Conservation (phyloP, 2,329 filamentous ascomycete genomes). For the Ophiocordyceps camponoti-saundersi region DNA sequence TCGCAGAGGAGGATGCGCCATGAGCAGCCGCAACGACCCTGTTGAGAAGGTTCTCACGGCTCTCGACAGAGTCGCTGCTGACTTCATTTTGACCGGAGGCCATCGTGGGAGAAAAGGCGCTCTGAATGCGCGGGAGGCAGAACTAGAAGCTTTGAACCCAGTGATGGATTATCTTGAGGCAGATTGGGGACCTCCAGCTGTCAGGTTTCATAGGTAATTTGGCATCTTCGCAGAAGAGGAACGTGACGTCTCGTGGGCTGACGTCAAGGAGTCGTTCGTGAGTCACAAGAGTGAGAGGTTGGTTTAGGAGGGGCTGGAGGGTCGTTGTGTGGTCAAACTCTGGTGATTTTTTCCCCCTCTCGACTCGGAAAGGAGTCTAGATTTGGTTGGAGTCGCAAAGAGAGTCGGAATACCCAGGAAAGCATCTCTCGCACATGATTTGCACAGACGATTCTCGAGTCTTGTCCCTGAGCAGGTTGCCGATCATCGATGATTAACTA, state of each 20-base stretch:
- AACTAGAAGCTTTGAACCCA: neutral
- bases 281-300: neutral
- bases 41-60: slow-evolving; percentile 10
- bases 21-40: slow-evolving; percentile 15
- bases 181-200: neutral
- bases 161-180: neutral
- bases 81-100: neutral
- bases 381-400: too few species aligned
- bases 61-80: slow-evolving; percentile 3
- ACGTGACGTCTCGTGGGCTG: neutral
- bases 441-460: neutral
- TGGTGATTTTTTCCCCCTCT: neutral
- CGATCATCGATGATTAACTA: neutral
- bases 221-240: neutral
- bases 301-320: neutral
- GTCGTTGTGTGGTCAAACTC: neutral
- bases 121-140: neutral
- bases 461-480: neutral
- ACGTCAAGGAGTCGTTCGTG: neutral
- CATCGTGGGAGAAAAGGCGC: neutral
- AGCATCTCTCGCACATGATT: neutral
- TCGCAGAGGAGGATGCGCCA: slow-evolving; percentile 2
- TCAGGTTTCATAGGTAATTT: neutral
- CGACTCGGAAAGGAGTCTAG: too few species aligned
- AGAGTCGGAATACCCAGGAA: neutral